phyloP scores from a whole-genome alignment of 139 green algal genomes.

The Yamagishiella unicocca region DNA sequence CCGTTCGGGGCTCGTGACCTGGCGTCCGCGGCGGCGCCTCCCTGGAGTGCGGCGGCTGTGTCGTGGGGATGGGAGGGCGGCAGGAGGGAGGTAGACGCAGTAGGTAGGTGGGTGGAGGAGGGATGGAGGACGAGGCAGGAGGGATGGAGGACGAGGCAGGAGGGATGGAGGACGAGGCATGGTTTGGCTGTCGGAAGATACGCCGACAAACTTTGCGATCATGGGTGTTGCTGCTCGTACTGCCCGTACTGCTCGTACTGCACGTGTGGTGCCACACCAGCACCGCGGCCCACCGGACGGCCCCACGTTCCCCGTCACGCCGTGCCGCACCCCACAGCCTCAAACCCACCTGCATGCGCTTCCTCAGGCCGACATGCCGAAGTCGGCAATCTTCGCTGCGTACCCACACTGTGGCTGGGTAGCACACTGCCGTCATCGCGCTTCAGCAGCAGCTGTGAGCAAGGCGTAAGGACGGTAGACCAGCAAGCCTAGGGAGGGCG shows the following conservation, averaged over 20 bases:
- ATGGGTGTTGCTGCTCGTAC: not conserved
- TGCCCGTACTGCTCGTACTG: not conserved
- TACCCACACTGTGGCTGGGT: too few species aligned
- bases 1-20: not conserved
- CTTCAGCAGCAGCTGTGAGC: conserved; percentile 18
- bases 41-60: too few species aligned
- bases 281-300: not conserved
- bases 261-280: not conserved
- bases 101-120: not conserved
- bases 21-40: not conserved
- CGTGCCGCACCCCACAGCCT: not conserved
- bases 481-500: too few species aligned
- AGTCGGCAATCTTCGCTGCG: conserved; percentile 62
- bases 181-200: not conserved
- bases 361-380: conserved; percentile 47
- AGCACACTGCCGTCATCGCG: conserved; percentile 32
- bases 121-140: not conserved
- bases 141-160: too few species aligned
- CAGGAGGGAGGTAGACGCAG: not conserved
- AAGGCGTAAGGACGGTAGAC: not conserved
- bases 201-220: not conserved
- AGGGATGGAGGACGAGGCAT: too few species aligned
- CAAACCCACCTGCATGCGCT: not conserved
- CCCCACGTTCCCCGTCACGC: not conserved
- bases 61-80: not conserved